phyloP scores from a whole-genome alignment of 176 grass and related monocot species.

The Avena insularis region DNA sequence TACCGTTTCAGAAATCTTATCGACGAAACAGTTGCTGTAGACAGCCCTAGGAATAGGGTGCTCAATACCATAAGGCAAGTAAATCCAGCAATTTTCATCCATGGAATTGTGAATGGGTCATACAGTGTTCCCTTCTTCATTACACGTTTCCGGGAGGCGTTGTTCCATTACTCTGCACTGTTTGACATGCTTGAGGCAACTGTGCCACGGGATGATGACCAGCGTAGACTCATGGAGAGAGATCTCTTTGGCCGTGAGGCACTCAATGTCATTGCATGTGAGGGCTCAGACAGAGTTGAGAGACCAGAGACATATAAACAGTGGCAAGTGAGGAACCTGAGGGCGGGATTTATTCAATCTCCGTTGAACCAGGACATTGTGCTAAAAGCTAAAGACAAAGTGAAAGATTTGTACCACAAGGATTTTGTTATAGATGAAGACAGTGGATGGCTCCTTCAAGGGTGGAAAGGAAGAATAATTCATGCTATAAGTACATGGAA shows the following conservation, averaged over 20 bases:
- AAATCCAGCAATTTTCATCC: slow-evolving; percentile 88
- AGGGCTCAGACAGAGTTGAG: slow-evolving; percentile 92
- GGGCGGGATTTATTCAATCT: slow-evolving; percentile 88
- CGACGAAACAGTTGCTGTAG: slow-evolving; percentile 90
- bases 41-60: slow-evolving; percentile 91
- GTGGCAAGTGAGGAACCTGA: slow-evolving; percentile 96
- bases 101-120: slow-evolving; percentile 94
- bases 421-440: slow-evolving; percentile 99
- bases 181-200: slow-evolving; percentile 95
- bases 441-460: slow-evolving; percentile 86
- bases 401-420: slow-evolving; percentile 91
- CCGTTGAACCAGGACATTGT: slow-evolving; percentile 70
- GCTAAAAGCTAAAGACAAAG: slow-evolving; percentile 89
- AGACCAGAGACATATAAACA: slow-evolving; percentile 97
- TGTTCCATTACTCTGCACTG: slow-evolving; percentile 91
- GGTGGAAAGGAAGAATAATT: slow-evolving; percentile 98
- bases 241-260: slow-evolving; percentile 93
- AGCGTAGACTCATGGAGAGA: slow-evolving; percentile 78
- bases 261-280: slow-evolving; percentile 95
- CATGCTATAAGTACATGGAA: slow-evolving; percentile 95
- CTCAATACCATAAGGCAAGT: slow-evolving; percentile 95
- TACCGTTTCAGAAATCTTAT: slow-evolving; percentile 96
- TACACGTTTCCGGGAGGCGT: slow-evolving; percentile 88
- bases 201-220: slow-evolving; percentile 81
- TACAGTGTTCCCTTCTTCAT: slow-evolving; percentile 97